Evolutionary conservation across 441 rosid genomes (phyloP).

Genomic region (Capsella rubella): DNA sequence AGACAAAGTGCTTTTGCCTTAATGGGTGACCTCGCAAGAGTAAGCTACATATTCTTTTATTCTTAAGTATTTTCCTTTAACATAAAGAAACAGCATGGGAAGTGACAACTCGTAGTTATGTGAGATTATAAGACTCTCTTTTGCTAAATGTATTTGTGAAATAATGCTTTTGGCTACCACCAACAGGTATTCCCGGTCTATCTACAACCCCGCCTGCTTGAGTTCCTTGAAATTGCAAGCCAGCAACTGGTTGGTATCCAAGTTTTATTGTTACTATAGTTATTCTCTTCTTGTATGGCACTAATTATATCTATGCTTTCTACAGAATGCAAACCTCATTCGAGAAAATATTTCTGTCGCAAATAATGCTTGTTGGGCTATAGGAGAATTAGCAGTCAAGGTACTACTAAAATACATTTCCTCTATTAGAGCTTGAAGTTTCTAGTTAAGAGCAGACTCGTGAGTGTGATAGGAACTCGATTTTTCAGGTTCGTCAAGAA

Average conservation of each 20-base stretch:
- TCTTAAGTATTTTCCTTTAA: background rate
- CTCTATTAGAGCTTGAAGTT: slow-evolving; percentile 11
- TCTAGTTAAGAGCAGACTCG: slow-evolving; percentile 18
- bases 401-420: slow-evolving; percentile 45
- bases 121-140: background rate
- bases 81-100: background rate
- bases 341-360: slow-evolving; percentile 90
- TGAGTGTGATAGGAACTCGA: slow-evolving; percentile 20
- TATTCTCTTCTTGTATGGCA: slow-evolving; percentile 22
- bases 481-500: slow-evolving; percentile 87
- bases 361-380: slow-evolving; percentile 99
- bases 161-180: slow-evolving; percentile 27
- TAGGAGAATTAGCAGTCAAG: slow-evolving; percentile 97
- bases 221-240: slow-evolving; percentile 83
- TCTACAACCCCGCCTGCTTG: slow-evolving; percentile 75
- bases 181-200: slow-evolving; percentile 79
- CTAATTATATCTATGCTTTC: slow-evolving; percentile 37
- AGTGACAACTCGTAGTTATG: slow-evolving; percentile 5
- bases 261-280: slow-evolving; percentile 27
- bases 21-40: slow-evolving; percentile 96
- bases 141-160: slow-evolving; percentile 6
- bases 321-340: slow-evolving; percentile 69
- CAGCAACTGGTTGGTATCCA: slow-evolving; percentile 84
- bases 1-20: slow-evolving; percentile 99
- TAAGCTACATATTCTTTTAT: slow-evolving; percentile 47